Conservation (phyloP, 345 rosid species). For the Gossypium thurberi region DNA sequence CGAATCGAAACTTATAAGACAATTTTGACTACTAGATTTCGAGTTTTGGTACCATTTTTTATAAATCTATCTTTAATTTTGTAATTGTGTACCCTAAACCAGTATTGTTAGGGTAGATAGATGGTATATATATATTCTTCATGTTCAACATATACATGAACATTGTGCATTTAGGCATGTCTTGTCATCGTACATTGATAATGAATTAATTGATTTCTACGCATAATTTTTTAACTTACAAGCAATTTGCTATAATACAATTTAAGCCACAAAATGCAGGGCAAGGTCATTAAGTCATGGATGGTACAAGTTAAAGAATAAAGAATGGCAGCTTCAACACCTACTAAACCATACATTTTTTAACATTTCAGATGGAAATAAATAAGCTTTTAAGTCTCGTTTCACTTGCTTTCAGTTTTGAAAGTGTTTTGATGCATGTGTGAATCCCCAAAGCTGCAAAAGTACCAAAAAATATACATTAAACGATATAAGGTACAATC, state of each 20-base stretch:
- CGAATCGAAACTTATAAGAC: background rate
- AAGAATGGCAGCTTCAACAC: conserved; percentile 7
- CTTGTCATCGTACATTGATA: no score
- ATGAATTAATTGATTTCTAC: no score
- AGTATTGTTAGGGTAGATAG: no score
- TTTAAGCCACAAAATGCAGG: background rate
- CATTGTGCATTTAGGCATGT: no score
- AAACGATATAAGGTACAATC: background rate
- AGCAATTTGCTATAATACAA: background rate
- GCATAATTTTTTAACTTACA: background rate
- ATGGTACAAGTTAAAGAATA: conserved; percentile 11
- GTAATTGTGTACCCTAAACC: background rate
- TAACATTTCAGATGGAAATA: background rate
- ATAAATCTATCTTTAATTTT: background rate
- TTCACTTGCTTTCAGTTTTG: background rate
- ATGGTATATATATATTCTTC: no score
- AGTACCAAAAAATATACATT: background rate
- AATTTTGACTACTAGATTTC: background rate
- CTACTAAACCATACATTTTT: background rate
- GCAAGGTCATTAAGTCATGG: background rate
- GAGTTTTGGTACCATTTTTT: no score
- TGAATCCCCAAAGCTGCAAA: conserved; percentile 86
- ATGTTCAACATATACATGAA: no score
- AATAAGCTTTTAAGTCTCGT: background rate
- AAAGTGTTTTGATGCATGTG: conserved; percentile 46